Base-by-base conservation (phyloP, 805 yeast species). In the Peterozyma xylosa region DNA sequence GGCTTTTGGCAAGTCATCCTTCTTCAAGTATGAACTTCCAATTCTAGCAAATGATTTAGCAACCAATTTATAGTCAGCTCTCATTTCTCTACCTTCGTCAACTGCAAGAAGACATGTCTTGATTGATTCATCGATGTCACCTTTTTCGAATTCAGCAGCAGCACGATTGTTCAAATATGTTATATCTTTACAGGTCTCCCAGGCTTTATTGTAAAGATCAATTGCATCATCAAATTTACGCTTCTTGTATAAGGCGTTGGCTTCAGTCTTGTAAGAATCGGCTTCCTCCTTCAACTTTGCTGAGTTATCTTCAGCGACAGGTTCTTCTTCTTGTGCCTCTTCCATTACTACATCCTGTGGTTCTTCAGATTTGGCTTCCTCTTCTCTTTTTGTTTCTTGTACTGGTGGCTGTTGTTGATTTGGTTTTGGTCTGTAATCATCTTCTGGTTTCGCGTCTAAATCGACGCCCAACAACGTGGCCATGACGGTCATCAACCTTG, bases 61-160 rank as follows among this genome's bases (percentile, higher is more conserved):
- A 60, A 93, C 78, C 41, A 84, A 55, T 66, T 86, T 91, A 67
- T 89, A 93, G 64, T 93, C 97, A 13, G 96, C 90, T 66, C 95
- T 86, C 62, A 74, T 56, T 54, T 83, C 91, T 68, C 96, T 79
- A 51, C 96, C 96, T 62, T 86, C 80, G 36, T 87, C 96, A 50
- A 91, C 76, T 21, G 99, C 98, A 41, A 67, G 66, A 53, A 77
- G 68, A 63, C 96, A 83, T 4, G 97, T 87, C 47, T 73, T 66
- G 51, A 93, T 86, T 35, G 96, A 90, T 10, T 81, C 66, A 46
- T 89, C 96, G 57, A 76, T 86, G 58, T 89, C 96, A 49, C 93
- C 96, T 64, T 90, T 88, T 68, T 93, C 99, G 59, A 67, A 93
- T 67, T 93, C 96, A 32, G 99, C 99, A 45, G 99, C 98, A 35